Base-by-base conservation (phyloP, 2,329 filamentous ascomycete genomes). In the Capronia americana region DNA sequence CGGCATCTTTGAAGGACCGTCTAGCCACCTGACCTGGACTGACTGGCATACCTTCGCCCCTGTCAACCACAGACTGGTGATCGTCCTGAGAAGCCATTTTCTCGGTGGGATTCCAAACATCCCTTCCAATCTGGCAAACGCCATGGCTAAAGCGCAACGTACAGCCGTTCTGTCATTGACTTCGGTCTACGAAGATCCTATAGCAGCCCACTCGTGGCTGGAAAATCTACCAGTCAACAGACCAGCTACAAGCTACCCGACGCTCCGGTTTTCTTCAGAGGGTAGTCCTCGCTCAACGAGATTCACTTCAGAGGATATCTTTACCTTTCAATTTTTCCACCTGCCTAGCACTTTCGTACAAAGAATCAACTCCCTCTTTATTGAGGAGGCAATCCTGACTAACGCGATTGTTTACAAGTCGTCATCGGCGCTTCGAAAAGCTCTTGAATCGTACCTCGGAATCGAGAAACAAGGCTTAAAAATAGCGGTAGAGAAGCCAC, bases 1-100 rank as follows among this genome's bases (percentile, higher is more conserved):
- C 55, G 23, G 55, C 4, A 38, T 57, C 23, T 57, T 57, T 38
- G 55, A 57, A 57, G 55, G 55, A 7, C 55, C 55, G 30, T n/a
- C 7, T 48, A 23, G 8, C 44, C 17, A n/a, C 4, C 14, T 23
- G 17, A 17, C 7, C 14, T 48, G 44, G 44, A 48, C 44, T 17
- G 44, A 48, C 44, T 48, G 44, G 44, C 44, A 48, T 48, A 23
- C 20, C 20, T 48, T 48, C 20, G 44, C 44, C 14, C 44, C 44
- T n/a, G 7, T 48, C 44, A 48, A 23, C 44, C 44, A 17, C 14
- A 48, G 20, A n/a, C 12, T 48, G 17, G 20, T 48, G 44, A 48
- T 48, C 44, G 20, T 48, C 4, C 1, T 48, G 44, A 11, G 44
- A 48, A 48, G 4, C 17, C 20, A 23, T 10, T 48, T 48, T 23